Base-by-base conservation (phyloP, 192 early-diverging fungal species). In the Backusella mclennaniae region DNA sequence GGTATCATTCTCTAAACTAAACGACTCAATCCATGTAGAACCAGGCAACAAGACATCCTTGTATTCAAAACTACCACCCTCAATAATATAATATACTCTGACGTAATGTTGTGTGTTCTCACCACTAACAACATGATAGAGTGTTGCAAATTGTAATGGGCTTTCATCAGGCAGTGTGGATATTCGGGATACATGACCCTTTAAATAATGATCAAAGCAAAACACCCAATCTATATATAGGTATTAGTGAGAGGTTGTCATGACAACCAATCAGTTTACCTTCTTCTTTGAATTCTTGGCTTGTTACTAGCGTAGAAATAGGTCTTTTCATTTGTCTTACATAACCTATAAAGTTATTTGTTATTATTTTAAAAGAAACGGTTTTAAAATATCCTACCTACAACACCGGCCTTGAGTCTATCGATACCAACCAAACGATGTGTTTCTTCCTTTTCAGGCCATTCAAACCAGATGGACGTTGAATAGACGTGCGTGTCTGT, bases 41-140 rank as follows among this genome's bases (percentile, higher is more conserved):
- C 82, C 82, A 9, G 79, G 82, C 21, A 84, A 39, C 11, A 56
- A 21, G 1, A 78, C 21, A 66, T 84, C 82, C 35, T 80, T 79
- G 73, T 80, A 84, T 39, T 73, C 31, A 49, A 71, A 71, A 12
- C 1, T 11, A 23, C 1, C 36, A 17, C 14, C 42, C 7, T 12
- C 69, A 8, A 9, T 6, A 14, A 41, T 59, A 71, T 76, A 82
- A 46, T 79, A 82, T 2, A 82, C 53, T 7, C 81, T 68, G 17
- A 66, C 67, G 66, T 49, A 75, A 41, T 82, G 73, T 26, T 78
- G 59, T 41, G 77, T 38, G 29, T 41, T 23, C 9, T 82, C 81
- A 23, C 75, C 74, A 29, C 79, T 49, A 23, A 82, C 19, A 35
- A 41, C 71, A 41, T 82, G 77, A 49, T 82, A 79, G 14, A 82